phyloP scores from a whole-genome alignment of 768 basidiomycete genomes.

The Tricholoma furcatifolium region DNA sequence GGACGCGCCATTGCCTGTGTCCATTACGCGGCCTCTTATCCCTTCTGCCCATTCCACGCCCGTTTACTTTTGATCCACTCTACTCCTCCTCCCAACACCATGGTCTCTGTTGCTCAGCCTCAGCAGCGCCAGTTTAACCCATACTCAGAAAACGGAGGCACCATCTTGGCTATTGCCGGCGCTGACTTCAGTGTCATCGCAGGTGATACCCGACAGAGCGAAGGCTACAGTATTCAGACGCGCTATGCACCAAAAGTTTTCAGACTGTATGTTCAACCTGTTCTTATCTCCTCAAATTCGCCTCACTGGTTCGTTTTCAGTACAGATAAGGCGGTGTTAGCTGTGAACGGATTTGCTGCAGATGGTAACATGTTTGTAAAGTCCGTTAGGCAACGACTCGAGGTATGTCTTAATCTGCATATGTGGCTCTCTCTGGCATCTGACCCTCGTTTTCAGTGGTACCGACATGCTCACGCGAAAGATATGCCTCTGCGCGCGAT shows the following conservation, averaged over 20 bases:
- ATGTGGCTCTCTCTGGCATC: neutral
- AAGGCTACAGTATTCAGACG: slow-evolving; percentile 98
- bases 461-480: slow-evolving; percentile 94
- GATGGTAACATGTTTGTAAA: slow-evolving; percentile 99
- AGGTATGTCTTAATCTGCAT: slow-evolving; percentile 53
- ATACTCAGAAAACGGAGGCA: slow-evolving; percentile 92
- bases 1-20: slow-evolving; percentile 34
- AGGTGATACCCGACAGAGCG: slow-evolving; percentile 94
- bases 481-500: slow-evolving; percentile 97
- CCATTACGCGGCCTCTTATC: slow-evolving; percentile 45
- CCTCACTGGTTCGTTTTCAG: slow-evolving; percentile 37
- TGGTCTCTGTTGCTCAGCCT: slow-evolving; percentile 35
- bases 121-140: slow-evolving; percentile 78
- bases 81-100: slow-evolving; percentile 26
- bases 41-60: slow-evolving; percentile 26
- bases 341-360: slow-evolving; percentile 96
- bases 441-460: slow-evolving; percentile 67
- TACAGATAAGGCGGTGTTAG: slow-evolving; percentile 89
- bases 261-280: slow-evolving; percentile 63
- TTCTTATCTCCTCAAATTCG: neutral
- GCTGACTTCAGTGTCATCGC: slow-evolving; percentile 93
- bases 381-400: slow-evolving; percentile 90
- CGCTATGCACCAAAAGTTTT: slow-evolving; percentile 96
- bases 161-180: slow-evolving; percentile 94
- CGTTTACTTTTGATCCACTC: slow-evolving; percentile 21